Conservation (phyloP, 495 filamentous ascomycete species). For the Penicillium samsonianum region DNA sequence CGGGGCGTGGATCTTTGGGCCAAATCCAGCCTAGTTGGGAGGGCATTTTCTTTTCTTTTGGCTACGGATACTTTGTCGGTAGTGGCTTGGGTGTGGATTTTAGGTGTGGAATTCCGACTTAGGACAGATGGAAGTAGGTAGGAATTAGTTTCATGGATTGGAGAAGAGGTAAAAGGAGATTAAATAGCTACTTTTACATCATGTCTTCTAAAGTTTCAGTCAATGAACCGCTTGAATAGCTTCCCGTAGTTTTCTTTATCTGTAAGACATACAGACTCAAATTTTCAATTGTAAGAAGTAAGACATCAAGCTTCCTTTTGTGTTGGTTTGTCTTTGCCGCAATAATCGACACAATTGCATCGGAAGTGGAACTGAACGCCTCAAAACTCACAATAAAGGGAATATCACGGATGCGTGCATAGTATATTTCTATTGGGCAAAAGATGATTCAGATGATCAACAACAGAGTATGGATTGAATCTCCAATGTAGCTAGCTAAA, state of each 20-base stretch:
- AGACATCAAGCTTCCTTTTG: neutral
- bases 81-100: neutral
- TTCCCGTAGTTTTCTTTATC: neutral
- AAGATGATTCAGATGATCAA: neutral
- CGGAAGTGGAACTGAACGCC: neutral
- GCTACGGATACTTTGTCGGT: neutral
- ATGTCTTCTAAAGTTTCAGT: neutral
- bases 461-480: neutral
- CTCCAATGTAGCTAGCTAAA: neutral
- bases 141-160: neutral
- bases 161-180: neutral
- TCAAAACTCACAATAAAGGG: neutral
- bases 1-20: slow-evolving; percentile 44
- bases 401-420: neutral
- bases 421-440: neutral
- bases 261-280: neutral
- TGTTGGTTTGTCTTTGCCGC: neutral
- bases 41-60: slow-evolving; percentile 11
- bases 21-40: slow-evolving; percentile 36
- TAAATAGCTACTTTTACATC: neutral
- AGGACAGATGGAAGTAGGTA: neutral
- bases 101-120: neutral
- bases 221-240: neutral
- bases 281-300: neutral
- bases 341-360: neutral